These are phyloP conservation scores for Sesbania bispinosa DNA, from an alignment of 306 rosid genomes.

Conservation along the genomic window DNA sequence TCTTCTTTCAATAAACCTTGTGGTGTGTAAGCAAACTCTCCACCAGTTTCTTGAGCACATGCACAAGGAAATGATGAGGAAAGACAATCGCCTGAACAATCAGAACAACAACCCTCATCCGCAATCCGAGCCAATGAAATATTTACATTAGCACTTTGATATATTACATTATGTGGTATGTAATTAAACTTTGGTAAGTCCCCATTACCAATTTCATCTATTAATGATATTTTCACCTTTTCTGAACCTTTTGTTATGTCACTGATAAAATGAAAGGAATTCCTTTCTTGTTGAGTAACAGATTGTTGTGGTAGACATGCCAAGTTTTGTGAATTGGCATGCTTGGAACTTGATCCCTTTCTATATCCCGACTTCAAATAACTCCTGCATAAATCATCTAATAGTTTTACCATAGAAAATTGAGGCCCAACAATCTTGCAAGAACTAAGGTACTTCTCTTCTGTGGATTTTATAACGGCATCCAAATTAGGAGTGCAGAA, in stretches of 20 bases:
- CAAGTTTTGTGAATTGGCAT: conserved; percentile 3
- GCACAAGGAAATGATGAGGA: conserved; percentile 70
- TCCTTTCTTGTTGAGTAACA: conserved; percentile 21
- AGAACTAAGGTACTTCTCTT: conserved; percentile 31
- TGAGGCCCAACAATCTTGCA: conserved; percentile 18
- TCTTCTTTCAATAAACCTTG: conserved; percentile 68
- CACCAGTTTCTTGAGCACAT: conserved; percentile 91
- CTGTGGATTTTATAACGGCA: conserved; percentile 34
- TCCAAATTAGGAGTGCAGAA: conserved; percentile 30
- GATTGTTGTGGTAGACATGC: conserved; percentile 19
- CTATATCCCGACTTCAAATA: conserved; percentile 32
- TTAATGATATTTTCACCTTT: conserved; percentile 59
- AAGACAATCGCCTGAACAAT: conserved; percentile 75
- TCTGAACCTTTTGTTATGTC: conserved; percentile 83
- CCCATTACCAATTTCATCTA: conserved; percentile 53
- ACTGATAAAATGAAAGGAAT: not conserved
- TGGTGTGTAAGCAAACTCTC: conserved; percentile 80
- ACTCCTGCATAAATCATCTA: conserved; percentile 39
- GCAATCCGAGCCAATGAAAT: conserved; percentile 82
- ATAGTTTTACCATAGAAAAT: conserved; percentile 30
- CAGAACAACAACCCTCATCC: conserved; percentile 75
- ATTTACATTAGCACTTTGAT: conserved; percentile 68
- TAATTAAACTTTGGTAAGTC: conserved; percentile 69
- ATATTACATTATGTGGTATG: conserved; percentile 57
- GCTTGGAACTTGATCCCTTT: conserved; percentile 22